Base-by-base conservation (phyloP, 2,329 filamentous ascomycete genomes). In the Aspergillus sp. region DNA sequence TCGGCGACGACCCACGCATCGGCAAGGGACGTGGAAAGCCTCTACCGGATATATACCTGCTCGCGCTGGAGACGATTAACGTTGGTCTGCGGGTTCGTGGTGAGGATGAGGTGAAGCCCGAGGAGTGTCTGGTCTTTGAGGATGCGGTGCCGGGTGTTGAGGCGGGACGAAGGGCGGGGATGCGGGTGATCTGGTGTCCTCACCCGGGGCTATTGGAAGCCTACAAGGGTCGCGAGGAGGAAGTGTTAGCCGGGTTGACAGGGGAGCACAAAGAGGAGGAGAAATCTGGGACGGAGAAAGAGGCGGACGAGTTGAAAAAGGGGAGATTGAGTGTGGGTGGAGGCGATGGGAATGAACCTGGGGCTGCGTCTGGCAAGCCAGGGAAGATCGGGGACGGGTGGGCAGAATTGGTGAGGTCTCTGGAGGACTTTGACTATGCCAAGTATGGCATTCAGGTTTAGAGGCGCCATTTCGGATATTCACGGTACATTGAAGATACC, bases 121-220 rank as follows among this genome's bases (percentile, higher is more conserved):
- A 86, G 55, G 91, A 97, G 68, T 97, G 93, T 63, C 75, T 98
- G 10, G 93, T 97, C 0, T 97, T 98, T 59, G 93, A 98, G 70
- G 93, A 98, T 67, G 88, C 85, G 41, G 90, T 97, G 1, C 88
- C 89, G 0, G 93, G 93, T 3, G 88, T 96, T 2, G 93, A 98
- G 70, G 82, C 88, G 2, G 93, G 89, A 4, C 76, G 93, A 45
- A 80, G 93, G 54, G 93, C 93, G 0, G 91, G 91, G 0, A 97
- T 97, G 91, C 82, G 91, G 55, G 89, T 94, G 8, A 76, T 95
- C 1, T 98, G 93, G 93, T 85, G 82, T 57, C 93, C 93, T 27
- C 89, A 97, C 68, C 80, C 82, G 1, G 86, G 81, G 60, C 71
- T 98, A 44, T 75, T 85, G 69, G 73, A 80, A 44, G 86, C 91